Conservation (phyloP, 106 monocot species). For the Chionographis japonica region DNA sequence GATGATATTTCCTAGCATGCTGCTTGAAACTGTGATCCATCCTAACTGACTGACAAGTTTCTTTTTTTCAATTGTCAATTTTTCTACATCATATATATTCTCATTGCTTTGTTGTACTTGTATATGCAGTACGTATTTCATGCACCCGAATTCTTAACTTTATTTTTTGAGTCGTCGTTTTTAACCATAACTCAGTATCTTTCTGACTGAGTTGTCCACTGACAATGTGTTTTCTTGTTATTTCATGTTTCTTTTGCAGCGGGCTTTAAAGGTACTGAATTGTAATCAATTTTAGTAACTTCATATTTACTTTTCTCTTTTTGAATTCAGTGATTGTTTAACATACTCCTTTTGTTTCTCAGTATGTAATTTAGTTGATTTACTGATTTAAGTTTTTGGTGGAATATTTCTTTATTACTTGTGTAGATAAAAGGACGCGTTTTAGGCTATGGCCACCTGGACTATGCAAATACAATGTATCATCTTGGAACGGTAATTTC, state of each 20-base stretch:
- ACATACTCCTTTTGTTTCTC: not conserved
- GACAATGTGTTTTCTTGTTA: slow-evolving; percentile 5
- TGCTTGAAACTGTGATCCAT: too few relatives aligned
- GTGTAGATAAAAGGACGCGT: slow-evolving; percentile 89
- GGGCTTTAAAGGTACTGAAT: slow-evolving; percentile 75
- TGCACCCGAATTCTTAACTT: not conserved
- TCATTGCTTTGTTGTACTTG: too few relatives aligned
- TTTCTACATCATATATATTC: too few relatives aligned
- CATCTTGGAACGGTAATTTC: slow-evolving; percentile 79
- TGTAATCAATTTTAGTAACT: not conserved
- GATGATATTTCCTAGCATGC: too few relatives aligned
- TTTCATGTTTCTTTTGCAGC: slow-evolving; percentile 50
- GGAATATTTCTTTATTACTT: not conserved
- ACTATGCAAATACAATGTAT: slow-evolving; percentile 93
- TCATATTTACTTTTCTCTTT: not conserved
- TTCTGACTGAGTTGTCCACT: slow-evolving; percentile 3
- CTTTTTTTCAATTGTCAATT: too few relatives aligned
- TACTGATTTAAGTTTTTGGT: not conserved
- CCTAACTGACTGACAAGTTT: too few relatives aligned
- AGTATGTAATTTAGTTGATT: not conserved
- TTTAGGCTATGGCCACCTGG: slow-evolving; percentile 63
- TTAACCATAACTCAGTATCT: not conserved
- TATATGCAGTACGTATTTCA: too few relatives aligned
- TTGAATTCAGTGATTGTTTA: not conserved
- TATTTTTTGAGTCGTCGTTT: not conserved